Percentiles rank a stretch among this genome's conserved stretches.
Evolutionary conservation across 352 stramenopile species (phyloP).

Genomic region (Pythium sp.): DNA sequence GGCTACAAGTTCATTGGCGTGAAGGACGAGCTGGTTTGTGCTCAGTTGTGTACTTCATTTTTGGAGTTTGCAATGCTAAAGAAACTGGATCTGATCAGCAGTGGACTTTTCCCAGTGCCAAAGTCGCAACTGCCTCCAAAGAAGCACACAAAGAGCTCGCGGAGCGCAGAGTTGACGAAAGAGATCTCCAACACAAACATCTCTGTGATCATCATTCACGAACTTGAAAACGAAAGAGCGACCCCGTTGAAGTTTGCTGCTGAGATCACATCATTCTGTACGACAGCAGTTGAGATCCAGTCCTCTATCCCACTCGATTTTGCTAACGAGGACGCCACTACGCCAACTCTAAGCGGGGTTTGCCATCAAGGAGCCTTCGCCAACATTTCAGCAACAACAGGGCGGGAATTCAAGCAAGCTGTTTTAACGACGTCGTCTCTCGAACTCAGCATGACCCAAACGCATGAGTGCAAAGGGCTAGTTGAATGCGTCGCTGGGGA

Average conservation of each 20-base stretch:
- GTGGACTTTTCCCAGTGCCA: conserved; percentile 15
- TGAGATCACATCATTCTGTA: not conserved
- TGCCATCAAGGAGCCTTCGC: not conserved
- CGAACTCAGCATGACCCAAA: conserved; percentile 10
- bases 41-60: conserved; percentile 42
- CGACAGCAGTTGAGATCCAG: not conserved
- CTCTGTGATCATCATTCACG: conserved; percentile 13
- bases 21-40: conserved; percentile 28
- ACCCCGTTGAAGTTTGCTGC: conserved; percentile 4
- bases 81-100: conserved; percentile 37
- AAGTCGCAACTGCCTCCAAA: not conserved
- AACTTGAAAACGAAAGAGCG: conserved; percentile 1
- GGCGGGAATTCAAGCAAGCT: conserved; percentile 14
- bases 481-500: not conserved
- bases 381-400: not conserved
- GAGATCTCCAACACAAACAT: conserved; percentile 13
- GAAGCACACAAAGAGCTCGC: not conserved
- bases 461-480: not conserved
- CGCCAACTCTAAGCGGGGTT: not conserved
- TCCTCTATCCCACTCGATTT: conserved; percentile 2
- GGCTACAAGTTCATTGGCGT: conserved; percentile 32
- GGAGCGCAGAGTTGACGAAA: not conserved
- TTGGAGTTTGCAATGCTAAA: conserved; percentile 36
- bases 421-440: conserved; percentile 4
- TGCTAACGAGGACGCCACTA: not conserved